Percentiles rank a stretch among this genome's conserved stretches.
Evolutionary conservation across 345 rosid species (phyloP).

Genomic region (Aquilaria malaccensis): DNA sequence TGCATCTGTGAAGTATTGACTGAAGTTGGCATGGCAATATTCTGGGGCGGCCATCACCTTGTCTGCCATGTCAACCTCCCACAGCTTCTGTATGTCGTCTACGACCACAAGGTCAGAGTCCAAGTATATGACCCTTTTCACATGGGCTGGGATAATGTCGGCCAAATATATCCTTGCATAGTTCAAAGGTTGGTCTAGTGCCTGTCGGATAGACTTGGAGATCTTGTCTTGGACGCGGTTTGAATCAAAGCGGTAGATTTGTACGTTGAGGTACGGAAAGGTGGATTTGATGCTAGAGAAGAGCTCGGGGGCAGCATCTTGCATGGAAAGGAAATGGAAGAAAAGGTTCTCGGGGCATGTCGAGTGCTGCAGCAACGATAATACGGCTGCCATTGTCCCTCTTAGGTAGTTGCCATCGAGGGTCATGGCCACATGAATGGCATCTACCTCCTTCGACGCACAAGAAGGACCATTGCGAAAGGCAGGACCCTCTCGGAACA

Average conservation of each 20-base stretch:
- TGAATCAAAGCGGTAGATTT: constrained; percentile 42
- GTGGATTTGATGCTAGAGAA: constrained; percentile 39
- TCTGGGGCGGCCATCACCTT: constrained; percentile 62
- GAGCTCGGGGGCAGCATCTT: constrained; percentile 34
- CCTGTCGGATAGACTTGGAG: constrained; percentile 50
- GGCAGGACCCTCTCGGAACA: constrained; percentile 47
- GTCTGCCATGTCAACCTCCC: constrained; percentile 45
- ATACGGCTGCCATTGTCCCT: constrained; percentile 65
- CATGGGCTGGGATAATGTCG: constrained; percentile 38
- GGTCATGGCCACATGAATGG: constrained; percentile 54
- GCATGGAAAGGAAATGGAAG: constrained; percentile 53
- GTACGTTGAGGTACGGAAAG: constrained; percentile 51
- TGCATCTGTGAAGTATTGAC: constrained; percentile 35
- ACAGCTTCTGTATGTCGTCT: constrained; percentile 45
- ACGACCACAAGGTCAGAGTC: constrained; percentile 66
- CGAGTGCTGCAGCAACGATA: constrained; percentile 51
- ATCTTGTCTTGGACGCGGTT: constrained; percentile 49
- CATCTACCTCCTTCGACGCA: constrained; percentile 18
- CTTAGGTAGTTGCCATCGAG: constrained; percentile 63
- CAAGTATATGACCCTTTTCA: constrained; percentile 39
- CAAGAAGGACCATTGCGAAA: constrained; percentile 47
- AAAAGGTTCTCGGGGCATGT: constrained; percentile 53
- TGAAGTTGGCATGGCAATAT: constrained; percentile 60
- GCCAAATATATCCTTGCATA: constrained; percentile 61
- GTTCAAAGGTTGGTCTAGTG: constrained; percentile 56